Base-by-base conservation (phyloP, 2,329 filamentous ascomycete genomes). In the Tolypocladium guangdongense region DNA sequence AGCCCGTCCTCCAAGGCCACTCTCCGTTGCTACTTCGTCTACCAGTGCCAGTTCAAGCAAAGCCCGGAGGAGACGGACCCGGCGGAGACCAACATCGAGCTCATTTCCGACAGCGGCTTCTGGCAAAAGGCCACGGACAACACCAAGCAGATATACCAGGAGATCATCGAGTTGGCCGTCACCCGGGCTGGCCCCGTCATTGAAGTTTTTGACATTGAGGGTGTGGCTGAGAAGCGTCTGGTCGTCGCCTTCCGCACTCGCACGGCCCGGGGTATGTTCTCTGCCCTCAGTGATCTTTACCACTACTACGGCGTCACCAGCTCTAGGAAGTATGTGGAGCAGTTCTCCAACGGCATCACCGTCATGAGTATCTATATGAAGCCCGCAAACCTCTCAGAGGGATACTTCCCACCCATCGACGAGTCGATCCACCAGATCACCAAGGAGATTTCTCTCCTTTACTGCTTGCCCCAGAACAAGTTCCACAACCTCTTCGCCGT, bases 231-330 rank as follows among this genome's bases (percentile, higher is more conserved):
- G 77, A 97, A 96, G 81, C 83, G 93, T 63, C 76, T 99, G 56
- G 90, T 99, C 53, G 81, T 99, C 63, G 93, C 91, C 47, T 97
- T 96, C 78, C 90, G 92, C 62, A 89, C 92, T 61, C 86, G 91
- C 58, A 95, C 92, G 20, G 93, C 93, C 33, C 80, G 90, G 62
- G 93, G 93, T 58, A 77, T 99, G 64, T 99, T 99, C 80, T 96
- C 91, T 62, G 90, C 93, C 32, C 75, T 99, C 62, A 95, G 89
- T 59, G 91, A 97, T 69, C 78, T 99, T 38, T 99, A 99, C 76
- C 93, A 99, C 74, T 97, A 96, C 81, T 99, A 99, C 66, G 92
- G 93, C 45, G 81, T 97, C 57, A 99, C 93, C 2, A 95, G 89
- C 65, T 93, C 93, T 32, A 82, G 93, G 62, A 99, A 99, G 75